Conservation (phyloP, 257 asterid species). For the Verbascum thapsus region DNA sequence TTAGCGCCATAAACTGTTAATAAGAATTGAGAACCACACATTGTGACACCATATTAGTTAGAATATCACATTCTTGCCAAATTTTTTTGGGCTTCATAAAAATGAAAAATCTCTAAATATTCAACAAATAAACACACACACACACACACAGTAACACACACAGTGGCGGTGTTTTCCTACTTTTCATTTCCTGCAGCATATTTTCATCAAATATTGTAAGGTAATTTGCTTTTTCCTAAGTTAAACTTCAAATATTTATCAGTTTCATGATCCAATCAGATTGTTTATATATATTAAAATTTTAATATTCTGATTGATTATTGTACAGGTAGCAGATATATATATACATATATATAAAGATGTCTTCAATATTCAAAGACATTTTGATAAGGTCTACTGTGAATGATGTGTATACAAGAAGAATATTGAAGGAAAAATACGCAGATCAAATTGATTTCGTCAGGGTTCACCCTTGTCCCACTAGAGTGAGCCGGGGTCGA, state of each 20-base stretch:
- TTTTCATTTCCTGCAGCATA: too few species aligned
- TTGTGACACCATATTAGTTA: constrained; percentile 37
- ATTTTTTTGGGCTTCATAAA: constrained; percentile 34
- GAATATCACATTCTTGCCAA: constrained; percentile 38
- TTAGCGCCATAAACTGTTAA: constrained; percentile 48
- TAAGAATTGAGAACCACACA: constrained; percentile 39
- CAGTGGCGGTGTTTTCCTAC: background rate
- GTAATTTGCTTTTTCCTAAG: background rate
- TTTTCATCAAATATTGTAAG: constrained; percentile 16
- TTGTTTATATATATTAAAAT: too few species aligned
- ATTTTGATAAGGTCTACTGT: constrained; percentile 48
- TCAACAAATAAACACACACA: constrained; percentile 33
- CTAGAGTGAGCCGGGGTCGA: constrained; percentile 30
- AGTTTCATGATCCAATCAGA: too few species aligned
- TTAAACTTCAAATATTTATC: background rate
- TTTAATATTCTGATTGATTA: background rate
- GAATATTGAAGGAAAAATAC: constrained; percentile 38
- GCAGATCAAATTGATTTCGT: constrained; percentile 33
- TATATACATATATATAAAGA: constrained; percentile 17
- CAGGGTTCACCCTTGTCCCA: constrained; percentile 30
- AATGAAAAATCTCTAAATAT: constrained; percentile 23
- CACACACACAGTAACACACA: constrained; percentile 31
- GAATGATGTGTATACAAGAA: constrained; percentile 39
- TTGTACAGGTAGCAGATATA: background rate
- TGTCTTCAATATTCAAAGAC: constrained; percentile 55